Evolutionary conservation across 2,329 filamentous ascomycete genomes (phyloP).

Genomic region (Leptographium wingfieldii): DNA sequence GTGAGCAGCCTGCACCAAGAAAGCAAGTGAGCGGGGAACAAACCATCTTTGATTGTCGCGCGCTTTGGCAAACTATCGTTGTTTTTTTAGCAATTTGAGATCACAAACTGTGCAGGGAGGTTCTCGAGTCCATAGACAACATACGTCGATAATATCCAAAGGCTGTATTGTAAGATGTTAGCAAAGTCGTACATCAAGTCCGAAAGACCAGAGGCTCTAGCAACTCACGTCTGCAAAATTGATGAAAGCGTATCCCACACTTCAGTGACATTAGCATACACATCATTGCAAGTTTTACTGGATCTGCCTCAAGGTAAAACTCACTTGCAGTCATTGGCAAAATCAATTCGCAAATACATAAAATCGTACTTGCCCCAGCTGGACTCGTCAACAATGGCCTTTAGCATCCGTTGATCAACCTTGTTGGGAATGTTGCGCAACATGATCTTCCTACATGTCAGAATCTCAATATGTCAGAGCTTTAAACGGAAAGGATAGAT

Average conservation of each 20-base stretch:
- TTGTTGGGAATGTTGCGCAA: constrained; percentile 90
- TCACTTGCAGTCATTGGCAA: constrained; percentile 72
- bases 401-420: constrained; percentile 64
- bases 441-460: constrained; percentile 56
- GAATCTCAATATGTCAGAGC: background rate
- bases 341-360: constrained; percentile 86
- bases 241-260: constrained; percentile 94
- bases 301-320: constrained; percentile 15
- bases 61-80: constrained; percentile 53
- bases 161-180: constrained; percentile 32
- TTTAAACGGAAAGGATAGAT: background rate
- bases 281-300: background rate
- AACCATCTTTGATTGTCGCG: constrained; percentile 61
- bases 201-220: background rate
- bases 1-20: background rate
- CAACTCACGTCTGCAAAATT: constrained; percentile 70
- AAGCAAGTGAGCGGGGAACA: constrained; percentile 6
- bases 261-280: constrained; percentile 26
- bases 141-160: constrained; percentile 58
- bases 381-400: constrained; percentile 64
- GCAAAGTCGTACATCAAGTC: background rate
- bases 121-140: constrained; percentile 15
- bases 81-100: constrained; percentile 14
- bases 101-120: background rate
- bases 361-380: constrained; percentile 84